Base-by-base conservation (phyloP, 1,284 basidiomycete genomes). In the Ustilago crameri region DNA sequence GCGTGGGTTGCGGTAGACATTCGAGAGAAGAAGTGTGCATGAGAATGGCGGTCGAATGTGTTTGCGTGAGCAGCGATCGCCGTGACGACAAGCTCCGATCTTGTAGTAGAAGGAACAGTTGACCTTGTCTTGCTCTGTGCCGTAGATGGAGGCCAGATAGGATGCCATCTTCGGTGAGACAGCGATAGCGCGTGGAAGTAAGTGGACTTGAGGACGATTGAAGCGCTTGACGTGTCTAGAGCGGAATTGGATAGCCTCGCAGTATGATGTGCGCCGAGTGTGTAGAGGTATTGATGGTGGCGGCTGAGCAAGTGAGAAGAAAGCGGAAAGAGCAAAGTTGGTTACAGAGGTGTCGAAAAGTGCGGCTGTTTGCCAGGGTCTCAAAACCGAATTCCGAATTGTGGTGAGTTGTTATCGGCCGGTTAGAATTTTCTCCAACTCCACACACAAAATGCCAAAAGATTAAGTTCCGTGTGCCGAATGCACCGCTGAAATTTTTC, bases 11-110 rank as follows among this genome's bases (percentile, higher is more conserved):
- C 98, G 94, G 85, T 98, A 99, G 49, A 98, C 94, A 81, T 99
- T 99, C n/a, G 94, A 93, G 18, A 98, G 88, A 22, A 98, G 88
- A 41, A 99, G 94, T 2, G 96, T 98, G 81, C 97, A 95, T 2
- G 94, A 97, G 85, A 95, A 98, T 3, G 93, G 91, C 1, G 96
- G 96, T 79, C 92, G 91, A 84, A 97, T 98, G 85, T 99, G 96
- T 84, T 98, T 98, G 79, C 96, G 88, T 3, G 93, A 96, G 83
- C 93, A 96, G 61, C 94, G 89, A 78, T 96, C 94, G n/a, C 93
- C 93, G 84, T 96, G 93, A 35, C 93, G 88, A 85, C 93, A 96
- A 55, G 93, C 93, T 58, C 93, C 93, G 85, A 96, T 96, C 90
- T 95, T 95, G 87, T 93, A 93, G 84, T 95, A 95, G 85, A 95